Percentiles rank a stretch among this genome's conserved stretches.
Conservation (phyloP, 2,329 filamentous ascomycete genomes). For the Alternaria sp. region DNA sequence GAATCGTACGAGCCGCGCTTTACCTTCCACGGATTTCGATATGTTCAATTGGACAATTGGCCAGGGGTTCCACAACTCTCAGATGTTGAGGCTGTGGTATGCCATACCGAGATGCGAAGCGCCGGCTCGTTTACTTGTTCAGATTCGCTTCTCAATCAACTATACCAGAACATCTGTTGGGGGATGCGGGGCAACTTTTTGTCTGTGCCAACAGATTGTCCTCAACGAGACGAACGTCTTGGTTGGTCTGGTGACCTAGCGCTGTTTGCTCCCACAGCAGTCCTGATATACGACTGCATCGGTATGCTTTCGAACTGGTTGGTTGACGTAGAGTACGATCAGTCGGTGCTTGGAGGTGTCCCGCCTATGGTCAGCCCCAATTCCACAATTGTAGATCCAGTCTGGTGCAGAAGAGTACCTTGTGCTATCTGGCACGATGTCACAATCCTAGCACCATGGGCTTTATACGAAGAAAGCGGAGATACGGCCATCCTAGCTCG, state of each 20-base stretch:
- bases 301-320: no score
- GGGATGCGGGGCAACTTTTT: conserved; percentile 66
- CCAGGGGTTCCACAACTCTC: conserved; percentile 31
- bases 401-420: no score
- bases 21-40: conserved; percentile 63
- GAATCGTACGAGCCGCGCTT: conserved; percentile 56
- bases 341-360: no score
- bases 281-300: no score
- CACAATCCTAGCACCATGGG: no score
- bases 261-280: conserved; percentile 57
- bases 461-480: no score
- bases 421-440: no score
- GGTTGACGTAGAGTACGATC: no score
- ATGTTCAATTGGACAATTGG: conserved; percentile 59
- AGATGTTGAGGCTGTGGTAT: conserved; percentile 47
- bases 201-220: conserved; percentile 54
- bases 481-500: no score
- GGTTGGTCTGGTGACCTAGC: conserved; percentile 63
- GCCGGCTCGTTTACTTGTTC: conserved; percentile 63
- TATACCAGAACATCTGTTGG: conserved; percentile 65
- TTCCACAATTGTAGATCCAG: no score
- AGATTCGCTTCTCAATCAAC: conserved; percentile 59
- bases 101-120: conserved; percentile 61
- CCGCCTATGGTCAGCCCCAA: no score
- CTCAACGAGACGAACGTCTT: conserved; percentile 63